Base-by-base conservation (phyloP, 176 grass and related monocot genomes). In the Otatea glauca region DNA sequence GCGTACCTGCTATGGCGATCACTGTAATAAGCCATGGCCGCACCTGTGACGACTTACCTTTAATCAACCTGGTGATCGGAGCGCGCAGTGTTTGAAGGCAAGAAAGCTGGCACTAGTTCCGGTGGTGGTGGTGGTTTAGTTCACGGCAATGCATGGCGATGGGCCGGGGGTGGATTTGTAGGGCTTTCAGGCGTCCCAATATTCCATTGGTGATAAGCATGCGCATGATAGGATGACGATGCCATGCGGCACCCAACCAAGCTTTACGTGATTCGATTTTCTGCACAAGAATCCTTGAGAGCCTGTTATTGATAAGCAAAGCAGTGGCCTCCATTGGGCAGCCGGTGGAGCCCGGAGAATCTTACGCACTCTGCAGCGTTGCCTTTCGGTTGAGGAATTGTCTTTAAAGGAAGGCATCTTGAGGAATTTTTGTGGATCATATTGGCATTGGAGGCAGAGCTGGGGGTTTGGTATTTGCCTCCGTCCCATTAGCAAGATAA, bases 181-280 rank as follows among this genome's bases (percentile, higher is more conserved):
- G 83, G 70, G 49, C 63, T 15, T 56, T 3, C 11, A 10, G 11
- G 4, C 27, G 6, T 23, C 16, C n/a, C 20, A 21, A 13, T 24
- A 6, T 9, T 39, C 80, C 80, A 62, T 73, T 41, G 44, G 7
- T 42, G 45, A 55, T 17, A 15, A 68, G 11, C 27, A 63, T 56
- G 66, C 55, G 74, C 56, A 60, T 66, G 81, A 39, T 15, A 32
- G 63, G 44, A 44, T 37, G 77, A 86, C 77, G 88, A 82, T 82
- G 88, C 65, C 78, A 83, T 83, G 25, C 56, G 56, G 9, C 72
- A 82, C 78, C 20, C 8, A 39, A 69, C 73, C n/a, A 53, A 47
- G 81, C 78, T 87, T 87, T 82, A 38, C 65, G 64, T 25, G 88
- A 86, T 90, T 86, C 88, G 0, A 4, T 74, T 65, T 17, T 86